A percentile compares a stretch with the other conserved stretches of the same genome.
Evolutionary conservation across 1,284 basidiomycete species (phyloP).

Genomic region (Phlebopus sp.): DNA sequence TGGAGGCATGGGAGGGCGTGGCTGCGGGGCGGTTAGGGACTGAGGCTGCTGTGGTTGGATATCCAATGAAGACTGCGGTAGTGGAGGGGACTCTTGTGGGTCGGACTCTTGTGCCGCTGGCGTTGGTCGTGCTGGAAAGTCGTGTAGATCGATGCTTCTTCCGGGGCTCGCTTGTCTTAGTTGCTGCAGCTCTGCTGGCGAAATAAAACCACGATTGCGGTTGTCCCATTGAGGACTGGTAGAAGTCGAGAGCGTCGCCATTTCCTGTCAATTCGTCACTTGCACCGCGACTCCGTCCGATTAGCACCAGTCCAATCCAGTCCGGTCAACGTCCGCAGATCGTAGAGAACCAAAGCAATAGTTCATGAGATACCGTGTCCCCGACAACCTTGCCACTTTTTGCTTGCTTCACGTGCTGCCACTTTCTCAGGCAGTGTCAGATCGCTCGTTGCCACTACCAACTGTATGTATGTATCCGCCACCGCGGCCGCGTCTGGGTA

Average conservation of each 20-base stretch:
- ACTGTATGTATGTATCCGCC: too few relatives aligned
- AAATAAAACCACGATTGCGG: conserved; percentile 47
- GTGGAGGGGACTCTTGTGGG: neutral
- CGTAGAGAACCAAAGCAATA: neutral
- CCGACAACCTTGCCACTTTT: too few relatives aligned
- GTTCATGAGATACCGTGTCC: neutral
- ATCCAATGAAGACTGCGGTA: conserved; percentile 13
- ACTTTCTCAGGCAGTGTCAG: too few relatives aligned
- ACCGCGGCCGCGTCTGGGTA: too few relatives aligned
- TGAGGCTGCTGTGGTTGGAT: conserved; percentile 21
- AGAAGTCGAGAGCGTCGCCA: conserved; percentile 21
- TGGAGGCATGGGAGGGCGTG: conserved; percentile 19
- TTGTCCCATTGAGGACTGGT: conserved; percentile 48
- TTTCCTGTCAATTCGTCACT: conserved; percentile 7
- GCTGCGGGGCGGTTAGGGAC: conserved; percentile 16
- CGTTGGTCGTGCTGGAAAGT: conserved; percentile 31
- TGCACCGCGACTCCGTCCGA: neutral
- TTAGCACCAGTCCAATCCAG: neutral
- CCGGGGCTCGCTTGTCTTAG: conserved; percentile 34
- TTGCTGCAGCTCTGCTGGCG: conserved; percentile 48
- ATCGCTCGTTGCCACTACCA: too few relatives aligned
- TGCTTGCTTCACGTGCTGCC: too few relatives aligned
- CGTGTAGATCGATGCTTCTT: conserved; percentile 31
- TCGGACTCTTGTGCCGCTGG: conserved; percentile 6
- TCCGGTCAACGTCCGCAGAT: neutral